Base-by-base conservation (phyloP, 352 stramenopile species). In the Hyaloperonospora brassicae region DNA sequence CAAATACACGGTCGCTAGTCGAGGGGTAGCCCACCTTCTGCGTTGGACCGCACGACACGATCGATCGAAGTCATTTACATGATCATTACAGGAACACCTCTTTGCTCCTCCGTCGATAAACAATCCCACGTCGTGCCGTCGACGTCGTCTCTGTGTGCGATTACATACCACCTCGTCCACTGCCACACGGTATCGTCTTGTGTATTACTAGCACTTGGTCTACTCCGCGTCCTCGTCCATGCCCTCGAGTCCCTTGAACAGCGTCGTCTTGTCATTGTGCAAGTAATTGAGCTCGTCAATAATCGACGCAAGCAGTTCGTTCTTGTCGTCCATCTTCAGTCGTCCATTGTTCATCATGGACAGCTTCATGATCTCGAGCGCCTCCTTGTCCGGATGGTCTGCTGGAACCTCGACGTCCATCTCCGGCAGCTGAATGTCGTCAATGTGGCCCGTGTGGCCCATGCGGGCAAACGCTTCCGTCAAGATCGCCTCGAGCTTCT, bases 271-370 rank as follows among this genome's bases (percentile, higher is more conserved):
- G 69, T 94, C 84, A 52, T 86, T 87, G 61, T 80, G 80, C 52
- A 92, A 53, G 62, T 88, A 73, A 55, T 88, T 61, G 21, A 94
- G 64, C 59, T 94, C 84, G 58, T 94, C 82, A 14, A 94, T 71
- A 17, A 94, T 66, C 31, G 74, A 80, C 53, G 68, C 73, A 45
- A 94, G 66, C 70, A 94, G 79, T 60, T 94, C 73, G 60, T 94
- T 81, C 78, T 94, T 94, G 74, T 92, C 84, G 58, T 88, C 84
- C 79, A 94, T 89, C 46, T 70, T 76, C 52, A 94, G 83, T 54
- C 80, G 84, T 41, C 84, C 84, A 61, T 94, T 94, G 72, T 94
- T 94, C 55, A 90, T 69, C 59, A 94, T 73, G 51, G 84, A 88
- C 36, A 90, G 70, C 75, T 92, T 91, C 84, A 94, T 94, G 66